Base-by-base conservation (phyloP, 495 filamentous ascomycete genomes). In the Hypomontagnella submonticulosa region DNA sequence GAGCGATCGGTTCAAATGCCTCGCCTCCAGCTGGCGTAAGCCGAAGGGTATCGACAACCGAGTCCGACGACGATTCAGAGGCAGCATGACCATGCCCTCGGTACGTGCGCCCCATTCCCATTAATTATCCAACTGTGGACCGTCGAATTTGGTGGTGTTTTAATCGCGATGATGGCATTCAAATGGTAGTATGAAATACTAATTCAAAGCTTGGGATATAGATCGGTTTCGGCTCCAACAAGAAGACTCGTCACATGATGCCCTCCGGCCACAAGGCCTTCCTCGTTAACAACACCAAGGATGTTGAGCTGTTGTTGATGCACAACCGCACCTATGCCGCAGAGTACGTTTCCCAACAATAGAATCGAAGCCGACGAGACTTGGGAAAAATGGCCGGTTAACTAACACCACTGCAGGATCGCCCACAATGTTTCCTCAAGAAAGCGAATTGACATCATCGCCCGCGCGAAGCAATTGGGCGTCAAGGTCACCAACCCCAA, bases 401-500 rank as follows among this genome's bases (percentile, higher is more conserved):
- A 58, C 63, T 74, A 63, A 75, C 16, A 38, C 27, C 51, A 51
- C 11, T 67, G 57, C 71, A 97, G 95, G 86, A 99, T 99, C 79
- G 91, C 88, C 76, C 91, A 94, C 85, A 90, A 90, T 75, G 95
- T 99, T 79, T 98, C 96, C 49, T 97, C 95, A 73, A 87, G 94
- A 84, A 99, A 99, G 91, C 87, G 95, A 79, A 89, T 99, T 78
- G 92, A 97, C 70, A 98, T 99, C 81, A 84, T 99, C 76, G 86
- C 92, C 63, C 88, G 92, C 79, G 95, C 95, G 73, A 98, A 97
- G 90, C 89, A 96, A 80, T 83, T 99, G 77, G 90, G 91, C 72
- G 95, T 99, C 76, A 99, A 99, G 90, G 93, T 99, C 78, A 99
- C 95, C 79, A 99, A 99, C 85, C 81, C 92, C 79, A 97, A 96